A percentile compares a stretch with the other conserved stretches of the same genome.
Evolutionary conservation across 805 yeast genomes (phyloP).

Genomic region (Candida dajiaensis): DNA sequence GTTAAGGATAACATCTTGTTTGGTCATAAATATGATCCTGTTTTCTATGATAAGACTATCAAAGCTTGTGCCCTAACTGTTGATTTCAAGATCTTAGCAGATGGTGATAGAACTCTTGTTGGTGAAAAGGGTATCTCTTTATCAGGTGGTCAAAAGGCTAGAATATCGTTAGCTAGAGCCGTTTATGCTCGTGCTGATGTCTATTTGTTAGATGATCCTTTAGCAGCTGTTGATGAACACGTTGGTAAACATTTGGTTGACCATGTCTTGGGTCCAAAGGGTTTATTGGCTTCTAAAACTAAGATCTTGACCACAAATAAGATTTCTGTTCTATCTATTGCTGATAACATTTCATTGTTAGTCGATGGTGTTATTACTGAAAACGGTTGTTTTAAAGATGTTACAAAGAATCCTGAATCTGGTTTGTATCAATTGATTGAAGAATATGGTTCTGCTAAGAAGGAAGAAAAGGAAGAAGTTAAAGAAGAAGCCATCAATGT

Average conservation of each 20-base stretch:
- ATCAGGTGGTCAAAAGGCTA: slow-evolving; percentile 97
- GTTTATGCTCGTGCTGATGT: slow-evolving; percentile 93
- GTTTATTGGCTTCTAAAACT: slow-evolving; percentile 69
- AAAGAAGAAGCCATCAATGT: slow-evolving; percentile 22
- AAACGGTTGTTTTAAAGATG: slow-evolving; percentile 54
- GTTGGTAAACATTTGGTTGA: slow-evolving; percentile 83
- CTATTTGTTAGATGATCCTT: slow-evolving; percentile 84
- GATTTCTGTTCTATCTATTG: slow-evolving; percentile 72
- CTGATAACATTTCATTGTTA: slow-evolving; percentile 64
- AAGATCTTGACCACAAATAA: slow-evolving; percentile 83
- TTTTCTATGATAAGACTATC: slow-evolving; percentile 73
- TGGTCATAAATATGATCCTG: slow-evolving; percentile 79
- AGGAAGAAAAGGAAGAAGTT: slow-evolving; percentile 14
- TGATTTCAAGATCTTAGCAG: slow-evolving; percentile 75
- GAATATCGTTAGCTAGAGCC: slow-evolving; percentile 91
- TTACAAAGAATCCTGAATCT: slow-evolving; percentile 39
- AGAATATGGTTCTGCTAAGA: slow-evolving; percentile 45
- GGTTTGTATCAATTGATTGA: slow-evolving; percentile 47
- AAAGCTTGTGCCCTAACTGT: slow-evolving; percentile 82
- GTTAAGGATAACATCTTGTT: slow-evolving; percentile 87
- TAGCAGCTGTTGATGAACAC: slow-evolving; percentile 97
- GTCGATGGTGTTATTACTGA: slow-evolving; percentile 64
- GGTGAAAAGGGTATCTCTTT: slow-evolving; percentile 97
- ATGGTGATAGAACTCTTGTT: slow-evolving; percentile 87
- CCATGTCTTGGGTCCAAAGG: slow-evolving; percentile 76